Evolutionary conservation across 805 yeast genomes (phyloP).

Genomic region (Candida ipomoeae): DNA sequence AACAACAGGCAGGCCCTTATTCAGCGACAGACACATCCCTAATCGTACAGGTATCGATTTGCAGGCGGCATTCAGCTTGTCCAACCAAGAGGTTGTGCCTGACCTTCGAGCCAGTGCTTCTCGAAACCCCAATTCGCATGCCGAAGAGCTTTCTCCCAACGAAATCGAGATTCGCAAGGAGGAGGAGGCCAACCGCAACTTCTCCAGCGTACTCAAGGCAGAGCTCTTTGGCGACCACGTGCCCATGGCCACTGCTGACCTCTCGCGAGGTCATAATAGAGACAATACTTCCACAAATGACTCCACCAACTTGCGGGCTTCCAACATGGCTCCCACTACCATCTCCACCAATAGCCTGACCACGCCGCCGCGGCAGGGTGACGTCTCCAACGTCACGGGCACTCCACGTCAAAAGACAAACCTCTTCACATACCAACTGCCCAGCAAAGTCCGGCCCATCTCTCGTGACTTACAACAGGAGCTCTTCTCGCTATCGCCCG

Average conservation of each 20-base stretch:
- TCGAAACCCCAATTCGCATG: constrained; percentile 2
- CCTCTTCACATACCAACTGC: constrained; percentile 71
- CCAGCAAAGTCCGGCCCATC: constrained; percentile 57
- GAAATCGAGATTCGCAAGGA: constrained; percentile 67
- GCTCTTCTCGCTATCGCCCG: constrained; percentile 78
- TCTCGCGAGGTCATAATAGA: constrained; percentile 14
- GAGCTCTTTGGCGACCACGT: constrained; percentile 89
- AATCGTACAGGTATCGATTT: constrained; percentile 79
- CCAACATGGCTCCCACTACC: constrained; percentile 8
- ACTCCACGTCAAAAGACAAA: constrained; percentile 51
- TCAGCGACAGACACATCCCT: constrained; percentile 87
- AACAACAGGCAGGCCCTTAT: constrained; percentile 44
- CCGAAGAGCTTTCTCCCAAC: constrained; percentile 34
- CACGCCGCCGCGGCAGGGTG: constrained; percentile 22
- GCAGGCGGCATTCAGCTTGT: constrained; percentile 74
- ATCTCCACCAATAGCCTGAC: constrained; percentile 11
- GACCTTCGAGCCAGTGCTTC: constrained; percentile 22
- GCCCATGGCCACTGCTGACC: constrained; percentile 46
- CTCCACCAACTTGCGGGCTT: constrained; percentile 4
- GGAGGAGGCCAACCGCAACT: constrained; percentile 83
- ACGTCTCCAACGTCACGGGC: constrained; percentile 14
- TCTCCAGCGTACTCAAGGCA: constrained; percentile 78
- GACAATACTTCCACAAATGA: constrained; percentile 7
- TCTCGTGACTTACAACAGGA: constrained; percentile 67
- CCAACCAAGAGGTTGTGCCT: constrained; percentile 41